Base-by-base conservation (phyloP, 371 early-diverging fungal genomes). In the Encephalitozoon intestinalis region DNA sequence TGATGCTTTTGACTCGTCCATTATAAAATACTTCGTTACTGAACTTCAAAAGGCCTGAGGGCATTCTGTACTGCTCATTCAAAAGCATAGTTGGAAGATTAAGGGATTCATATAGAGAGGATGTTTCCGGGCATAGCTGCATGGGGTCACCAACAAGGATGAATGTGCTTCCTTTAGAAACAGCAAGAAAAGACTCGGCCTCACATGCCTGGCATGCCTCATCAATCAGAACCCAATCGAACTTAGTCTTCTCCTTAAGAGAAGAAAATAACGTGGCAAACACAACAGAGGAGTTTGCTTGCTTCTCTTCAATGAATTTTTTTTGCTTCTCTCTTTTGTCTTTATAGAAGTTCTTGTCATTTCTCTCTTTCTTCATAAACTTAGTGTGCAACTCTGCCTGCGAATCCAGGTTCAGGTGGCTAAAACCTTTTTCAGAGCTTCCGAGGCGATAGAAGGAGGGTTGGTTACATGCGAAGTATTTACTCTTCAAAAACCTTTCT, bases 201-300 rank as follows among this genome's bases (percentile, higher is more conserved):
- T 97, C 97, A 21, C 92, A 89, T 0, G 93, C 88, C 80, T 97
- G 98, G 39, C 94, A 93, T 0, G 96, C 96, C 84, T 97, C 98
- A 82, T 97, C 97, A 73, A 96, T 92, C 34, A 96, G 86, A 0
- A 93, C 90, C 0, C 89, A 89, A 81, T 94, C 95, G 85, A 92
- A 95, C 44, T 88, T 84, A 53, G 89, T 82, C 11, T 76, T 87
- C 50, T 84, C 86, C 86, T 90, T 71, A 82, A 80, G 4, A 21
- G 80, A 30, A 7, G 82, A 84, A 49, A 71, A 76, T 30, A 88
- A 63, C 7, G 88, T 88, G 15, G 79, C 49, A 50, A 87, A 80
- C 30, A 89, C 85, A 1, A 88, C 86, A 21, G 82, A 54, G 4
- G 90, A 87, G n/a, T 85, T 84, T 23, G 50, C 82, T 30, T 91